A percentile compares a stretch with the other conserved stretches of the same genome.
Conservation (phyloP, 371 early-diverging fungal species). For the Chytridium lagenaria region DNA sequence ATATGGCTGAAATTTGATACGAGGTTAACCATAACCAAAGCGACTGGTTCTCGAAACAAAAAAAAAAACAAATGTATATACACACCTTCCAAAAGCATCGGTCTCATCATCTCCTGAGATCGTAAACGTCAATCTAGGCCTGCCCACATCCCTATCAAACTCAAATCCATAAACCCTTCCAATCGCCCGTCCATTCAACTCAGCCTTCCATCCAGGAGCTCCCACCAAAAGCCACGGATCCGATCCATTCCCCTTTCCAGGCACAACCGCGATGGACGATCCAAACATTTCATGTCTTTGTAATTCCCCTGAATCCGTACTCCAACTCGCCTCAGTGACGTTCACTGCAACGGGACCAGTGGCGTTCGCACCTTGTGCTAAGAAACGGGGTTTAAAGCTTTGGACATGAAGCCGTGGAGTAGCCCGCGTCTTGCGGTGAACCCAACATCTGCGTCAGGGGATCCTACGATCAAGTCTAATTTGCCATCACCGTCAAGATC, state of each 20-base stretch:
- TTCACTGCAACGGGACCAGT: constrained; percentile 5
- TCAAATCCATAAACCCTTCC: constrained; percentile 25
- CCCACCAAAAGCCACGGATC: constrained; percentile 25
- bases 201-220: constrained; percentile 29
- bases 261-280: neutral
- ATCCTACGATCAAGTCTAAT: constrained; percentile 72
- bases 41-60: too few species aligned
- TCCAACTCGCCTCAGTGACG: constrained; percentile 8
- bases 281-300: constrained; percentile 19
- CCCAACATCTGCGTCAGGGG: constrained; percentile 62
- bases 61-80: too few species aligned
- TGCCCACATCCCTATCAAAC: neutral
- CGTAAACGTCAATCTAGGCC: neutral
- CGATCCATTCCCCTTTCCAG: neutral
- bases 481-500: constrained; percentile 74
- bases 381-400: neutral
- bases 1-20: constrained; percentile 4
- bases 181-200: constrained; percentile 1
- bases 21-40: too few species aligned
- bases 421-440: constrained; percentile 1
- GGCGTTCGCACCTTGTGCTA: neutral
- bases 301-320: constrained; percentile 15
- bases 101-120: neutral
- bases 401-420: constrained; percentile 12
- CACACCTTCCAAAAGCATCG: constrained; percentile 31